These are phyloP conservation scores for Ettlia oleoabundans DNA, from an alignment of 139 green algal species.

Conservation along the genomic window DNA sequence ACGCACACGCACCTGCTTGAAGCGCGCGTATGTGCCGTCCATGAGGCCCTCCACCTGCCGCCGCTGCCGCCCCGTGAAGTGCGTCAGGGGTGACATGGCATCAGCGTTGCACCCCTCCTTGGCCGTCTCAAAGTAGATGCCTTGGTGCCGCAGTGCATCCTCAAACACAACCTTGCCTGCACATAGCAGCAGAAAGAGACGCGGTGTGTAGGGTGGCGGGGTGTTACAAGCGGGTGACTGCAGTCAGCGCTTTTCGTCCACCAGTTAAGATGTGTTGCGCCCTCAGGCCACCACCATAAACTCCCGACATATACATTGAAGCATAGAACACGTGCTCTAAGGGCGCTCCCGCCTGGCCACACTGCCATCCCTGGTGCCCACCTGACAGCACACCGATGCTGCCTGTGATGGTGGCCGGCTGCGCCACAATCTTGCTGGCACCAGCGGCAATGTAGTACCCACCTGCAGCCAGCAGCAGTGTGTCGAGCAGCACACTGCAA, in stretches of 20 bases:
- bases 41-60: conserved; percentile 79
- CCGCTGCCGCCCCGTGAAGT: conserved; percentile 52
- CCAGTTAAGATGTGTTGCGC: no score
- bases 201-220: no score
- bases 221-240: no score
- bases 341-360: no score
- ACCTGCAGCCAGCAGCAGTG: not conserved
- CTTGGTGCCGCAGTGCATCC: not conserved
- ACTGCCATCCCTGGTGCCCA: not conserved
- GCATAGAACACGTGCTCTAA: no score
- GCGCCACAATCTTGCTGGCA: conserved; percentile 74
- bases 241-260: no score
- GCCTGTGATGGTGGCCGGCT: conserved; percentile 89
- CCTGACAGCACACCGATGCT: conserved; percentile 78
- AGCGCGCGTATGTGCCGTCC: conserved; percentile 68
- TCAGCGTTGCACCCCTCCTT: conserved; percentile 11
- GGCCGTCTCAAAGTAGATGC: not conserved
- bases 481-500: not conserved
- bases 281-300: no score
- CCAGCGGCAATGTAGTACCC: conserved; percentile 94
- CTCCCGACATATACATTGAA: no score
- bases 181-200: no score
- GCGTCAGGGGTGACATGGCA: not conserved
- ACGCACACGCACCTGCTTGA: conserved; percentile 1
- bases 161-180: conserved; percentile 23